Conservation (phyloP, 2,329 filamentous ascomycete species). For the Hypoxylon sp. region DNA sequence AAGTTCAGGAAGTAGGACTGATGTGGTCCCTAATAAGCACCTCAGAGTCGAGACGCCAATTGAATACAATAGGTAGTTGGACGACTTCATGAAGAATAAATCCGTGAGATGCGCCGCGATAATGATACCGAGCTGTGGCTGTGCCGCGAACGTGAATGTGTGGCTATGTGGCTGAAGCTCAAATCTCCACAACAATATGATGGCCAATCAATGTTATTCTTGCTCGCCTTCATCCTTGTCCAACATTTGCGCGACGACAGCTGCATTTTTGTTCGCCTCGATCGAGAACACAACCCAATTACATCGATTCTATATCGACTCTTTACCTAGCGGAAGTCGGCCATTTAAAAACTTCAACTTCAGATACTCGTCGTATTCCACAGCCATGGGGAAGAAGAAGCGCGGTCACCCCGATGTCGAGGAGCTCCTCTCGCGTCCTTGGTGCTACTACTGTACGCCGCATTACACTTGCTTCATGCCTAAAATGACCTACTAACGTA, state of each 20-base stretch:
- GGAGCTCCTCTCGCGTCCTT: conserved; percentile 86
- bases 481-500: conserved; percentile 43
- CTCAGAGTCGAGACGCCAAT: too few species aligned
- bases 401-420: conserved; percentile 86
- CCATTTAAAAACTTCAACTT: neutral
- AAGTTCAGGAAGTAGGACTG: too few species aligned
- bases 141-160: too few species aligned
- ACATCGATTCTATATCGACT: neutral
- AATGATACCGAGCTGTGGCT: neutral
- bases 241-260: conserved; percentile 33
- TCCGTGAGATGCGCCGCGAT: too few species aligned
- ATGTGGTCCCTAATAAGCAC: too few species aligned
- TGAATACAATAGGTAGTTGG: too few species aligned
- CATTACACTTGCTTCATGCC: conserved; percentile 15
- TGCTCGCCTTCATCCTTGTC: conserved; percentile 27
- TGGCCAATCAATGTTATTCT: conserved; percentile 18
- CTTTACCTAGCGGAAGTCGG: neutral
- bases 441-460: conserved; percentile 93
- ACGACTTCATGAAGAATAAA: too few species aligned
- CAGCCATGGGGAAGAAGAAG: conserved; percentile 88
- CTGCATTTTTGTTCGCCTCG: conserved; percentile 1
- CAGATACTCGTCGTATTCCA: neutral
- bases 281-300: neutral
- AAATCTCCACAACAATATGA: conserved; percentile 2
- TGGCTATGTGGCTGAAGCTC: conserved; percentile 36